A percentile compares a stretch with the other conserved stretches of the same genome.
These are phyloP conservation scores for Rhodosporidiobolus sp. DNA, from an alignment of 768 basidiomycete genomes.

Conservation along the genomic window DNA sequence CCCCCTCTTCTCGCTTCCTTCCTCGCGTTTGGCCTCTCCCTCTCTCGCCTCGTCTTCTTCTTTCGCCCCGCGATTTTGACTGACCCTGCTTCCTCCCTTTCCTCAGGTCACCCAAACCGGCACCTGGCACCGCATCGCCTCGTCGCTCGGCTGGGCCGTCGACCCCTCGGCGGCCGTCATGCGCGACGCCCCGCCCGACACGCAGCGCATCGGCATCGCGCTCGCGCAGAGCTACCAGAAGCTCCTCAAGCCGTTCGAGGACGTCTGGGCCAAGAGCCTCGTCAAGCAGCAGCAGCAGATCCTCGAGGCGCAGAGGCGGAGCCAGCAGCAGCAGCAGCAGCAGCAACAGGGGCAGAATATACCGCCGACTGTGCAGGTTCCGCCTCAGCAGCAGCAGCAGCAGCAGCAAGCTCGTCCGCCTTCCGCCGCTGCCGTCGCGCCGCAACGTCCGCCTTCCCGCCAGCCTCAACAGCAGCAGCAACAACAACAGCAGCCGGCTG, in stretches of 20 bases:
- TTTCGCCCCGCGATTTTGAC: neutral
- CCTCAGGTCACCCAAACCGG: constrained; percentile 30
- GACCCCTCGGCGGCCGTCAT: constrained; percentile 9
- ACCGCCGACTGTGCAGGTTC: neutral
- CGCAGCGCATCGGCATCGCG: constrained; percentile 36
- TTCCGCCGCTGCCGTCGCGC: neutral
- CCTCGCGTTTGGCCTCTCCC: no score
- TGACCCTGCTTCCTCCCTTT: neutral
- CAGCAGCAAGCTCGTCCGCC: neutral
- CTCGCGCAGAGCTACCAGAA: constrained; percentile 36
- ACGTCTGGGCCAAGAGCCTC: constrained; percentile 34
- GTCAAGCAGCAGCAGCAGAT: constrained; percentile 22
- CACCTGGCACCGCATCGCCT: constrained; percentile 39
- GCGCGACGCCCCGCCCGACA: constrained; percentile 14
- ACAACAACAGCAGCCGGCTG: neutral
- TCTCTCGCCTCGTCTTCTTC: no score
- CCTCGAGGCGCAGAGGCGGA: constrained; percentile 25
- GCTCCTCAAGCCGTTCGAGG: constrained; percentile 41
- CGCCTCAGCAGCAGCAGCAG: constrained; percentile 13
- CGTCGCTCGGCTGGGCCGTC: constrained; percentile 32
- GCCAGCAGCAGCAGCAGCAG: constrained; percentile 25
- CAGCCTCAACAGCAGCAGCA: constrained; percentile 10
- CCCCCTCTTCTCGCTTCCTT: neutral
- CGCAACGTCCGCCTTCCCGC: neutral
- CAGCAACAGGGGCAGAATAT: constrained; percentile 17